Conservation (phyloP, 2,329 filamentous ascomycete genomes). For the Penicillium sp. region DNA sequence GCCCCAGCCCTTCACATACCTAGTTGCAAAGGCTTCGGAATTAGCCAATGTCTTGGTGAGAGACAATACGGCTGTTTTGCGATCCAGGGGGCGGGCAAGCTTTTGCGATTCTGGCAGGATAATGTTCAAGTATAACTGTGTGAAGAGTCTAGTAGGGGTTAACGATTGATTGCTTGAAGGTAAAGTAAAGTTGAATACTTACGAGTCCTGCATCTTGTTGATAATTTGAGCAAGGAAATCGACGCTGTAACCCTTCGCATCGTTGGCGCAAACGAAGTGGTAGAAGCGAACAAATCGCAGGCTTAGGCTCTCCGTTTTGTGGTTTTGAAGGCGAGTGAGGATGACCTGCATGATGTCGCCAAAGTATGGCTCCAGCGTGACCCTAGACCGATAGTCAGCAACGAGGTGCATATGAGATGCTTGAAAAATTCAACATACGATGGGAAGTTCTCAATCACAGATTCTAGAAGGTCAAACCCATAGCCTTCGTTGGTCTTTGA, state of each 20-base stretch:
- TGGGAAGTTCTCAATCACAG: conserved; percentile 74
- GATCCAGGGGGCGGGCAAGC: conserved; percentile 82
- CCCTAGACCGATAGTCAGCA: conserved; percentile 46
- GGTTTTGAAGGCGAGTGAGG: conserved; percentile 73
- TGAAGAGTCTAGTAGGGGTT: conserved; percentile 66
- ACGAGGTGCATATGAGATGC: neutral
- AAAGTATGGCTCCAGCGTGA: conserved; percentile 76
- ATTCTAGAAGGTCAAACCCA: conserved; percentile 88
- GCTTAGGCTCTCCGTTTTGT: conserved; percentile 81
- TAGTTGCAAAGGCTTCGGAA: conserved; percentile 79
- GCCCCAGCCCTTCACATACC: conserved; percentile 87
- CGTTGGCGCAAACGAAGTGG: conserved; percentile 81
- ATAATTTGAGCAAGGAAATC: conserved; percentile 89
- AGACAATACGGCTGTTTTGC: conserved; percentile 91
- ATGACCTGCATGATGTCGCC: conserved; percentile 79
- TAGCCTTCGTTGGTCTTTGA: conserved; percentile 84
- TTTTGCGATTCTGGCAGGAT: conserved; percentile 90
- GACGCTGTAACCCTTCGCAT: conserved; percentile 81
- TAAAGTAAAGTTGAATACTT: conserved; percentile 33
- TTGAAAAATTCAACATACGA: conserved; percentile 57
- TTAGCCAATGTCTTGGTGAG: conserved; percentile 91
- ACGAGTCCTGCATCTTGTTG: conserved; percentile 77
- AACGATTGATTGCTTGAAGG: conserved; percentile 15
- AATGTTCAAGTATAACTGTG: conserved; percentile 81
- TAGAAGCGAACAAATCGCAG: conserved; percentile 92